Base-by-base conservation (phyloP, 108 stramenopile species). In the Pseudonitzschia delicatissima region DNA sequence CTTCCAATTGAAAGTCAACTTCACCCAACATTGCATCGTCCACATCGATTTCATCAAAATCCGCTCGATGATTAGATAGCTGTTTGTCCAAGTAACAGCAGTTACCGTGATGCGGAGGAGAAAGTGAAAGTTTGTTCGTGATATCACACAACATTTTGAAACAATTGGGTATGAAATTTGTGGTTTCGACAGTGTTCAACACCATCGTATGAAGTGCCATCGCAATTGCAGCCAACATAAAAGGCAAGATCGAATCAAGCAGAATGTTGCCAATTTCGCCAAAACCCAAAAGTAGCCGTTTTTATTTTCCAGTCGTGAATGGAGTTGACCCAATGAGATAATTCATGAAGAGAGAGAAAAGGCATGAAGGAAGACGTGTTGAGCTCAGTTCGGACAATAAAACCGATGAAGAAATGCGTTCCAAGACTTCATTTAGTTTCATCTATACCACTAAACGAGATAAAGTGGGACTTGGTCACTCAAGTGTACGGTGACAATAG, bases 231-330 rank as follows among this genome's bases (percentile, higher is more conserved):
- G n/a, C 23, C 5, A 28, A 8, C 23, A 11, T 13, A 51, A 28
- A 12, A 23, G 3, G 3, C 50, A 51, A 51, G 40, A 42, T 42
- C 23, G 23, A 20, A 28, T 7, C 50, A 28, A 51, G 13, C 62
- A 44, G 27, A 18, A 11, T 31, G 44, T 49, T 17, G 26, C 29
- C 32, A 45, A 17, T 39, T 15, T 29, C 25, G 32, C 27, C 32
- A 72, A 44, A 29, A 21, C 45, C 50, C 53, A 65, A 67, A 74
- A 74, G 57, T 74, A 74, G 73, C 73, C 73, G 73, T 74, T 74
- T 47, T 27, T 34, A 28, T 44, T 66, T 74, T 65, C 35, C 23
- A 60, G 72, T 73, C 72, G 72, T 73, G 72, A 42, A 48, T 58
- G 23, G 45, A 37, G 11, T 47, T 18, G 44, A 27, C 31, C 55